Evolutionary conservation across 768 basidiomycete genomes (phyloP).

Genomic region (Glaciozyma martinii): DNA sequence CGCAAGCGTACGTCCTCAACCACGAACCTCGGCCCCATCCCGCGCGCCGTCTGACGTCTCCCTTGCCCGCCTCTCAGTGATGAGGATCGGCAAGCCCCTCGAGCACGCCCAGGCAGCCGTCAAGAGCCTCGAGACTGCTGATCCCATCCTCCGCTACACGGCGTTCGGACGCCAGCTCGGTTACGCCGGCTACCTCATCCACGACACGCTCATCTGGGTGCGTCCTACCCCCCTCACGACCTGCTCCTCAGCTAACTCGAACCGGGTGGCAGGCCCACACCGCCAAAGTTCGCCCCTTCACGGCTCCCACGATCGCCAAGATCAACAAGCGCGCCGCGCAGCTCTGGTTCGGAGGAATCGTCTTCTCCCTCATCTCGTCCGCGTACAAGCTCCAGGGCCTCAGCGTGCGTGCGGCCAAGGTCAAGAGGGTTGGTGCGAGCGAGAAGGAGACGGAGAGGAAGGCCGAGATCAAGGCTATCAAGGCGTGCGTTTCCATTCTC

Average conservation of each 20-base stretch:
- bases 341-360: slow-evolving; percentile 34
- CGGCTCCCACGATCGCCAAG: slow-evolving; percentile 5
- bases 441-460: slow-evolving; percentile 68
- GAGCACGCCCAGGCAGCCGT: slow-evolving; percentile 89
- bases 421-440: slow-evolving; percentile 36
- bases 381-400: slow-evolving; percentile 33
- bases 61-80: slow-evolving; percentile 47
- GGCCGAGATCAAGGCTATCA: slow-evolving; percentile 48
- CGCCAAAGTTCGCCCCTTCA: slow-evolving; percentile 32
- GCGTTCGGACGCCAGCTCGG: slow-evolving; percentile 73
- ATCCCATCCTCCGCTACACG: slow-evolving; percentile 61
- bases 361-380: slow-evolving; percentile 30
- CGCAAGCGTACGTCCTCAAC: slow-evolving; percentile 60
- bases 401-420: slow-evolving; percentile 24
- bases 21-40: not conserved
- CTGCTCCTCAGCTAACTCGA: not conserved
- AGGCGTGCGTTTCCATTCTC: not conserved
- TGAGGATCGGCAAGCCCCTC: slow-evolving; percentile 85
- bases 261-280: slow-evolving; percentile 29
- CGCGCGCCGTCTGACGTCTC: not conserved
- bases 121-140: slow-evolving; percentile 45
- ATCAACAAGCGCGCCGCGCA: slow-evolving; percentile 28
- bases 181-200: slow-evolving; percentile 77
- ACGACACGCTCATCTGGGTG: slow-evolving; percentile 82
- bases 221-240: slow-evolving; percentile 32